Evolutionary conservation across 192 early-diverging fungal genomes (phyloP).

Genomic region (Umbelopsis sp.): DNA sequence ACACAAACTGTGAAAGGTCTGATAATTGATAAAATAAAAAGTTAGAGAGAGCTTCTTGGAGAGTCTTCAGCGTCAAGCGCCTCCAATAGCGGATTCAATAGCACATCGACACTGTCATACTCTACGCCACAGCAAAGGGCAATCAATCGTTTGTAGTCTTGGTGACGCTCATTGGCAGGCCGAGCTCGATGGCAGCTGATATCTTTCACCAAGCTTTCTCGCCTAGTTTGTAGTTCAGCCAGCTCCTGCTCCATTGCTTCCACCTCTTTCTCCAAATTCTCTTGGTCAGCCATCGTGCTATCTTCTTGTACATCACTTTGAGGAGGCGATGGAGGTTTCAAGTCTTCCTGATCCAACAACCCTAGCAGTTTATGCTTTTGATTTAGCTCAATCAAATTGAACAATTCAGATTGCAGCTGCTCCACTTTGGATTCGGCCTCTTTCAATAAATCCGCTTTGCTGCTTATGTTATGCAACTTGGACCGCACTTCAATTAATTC

Average conservation of each 20-base stretch:
- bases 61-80: slow-evolving; percentile 63
- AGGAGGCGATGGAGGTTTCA: background rate
- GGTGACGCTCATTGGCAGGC: slow-evolving; percentile 45
- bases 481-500: slow-evolving; percentile 40
- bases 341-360: slow-evolving; percentile 20
- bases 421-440: slow-evolving; percentile 35
- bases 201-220: slow-evolving; percentile 44
- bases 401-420: slow-evolving; percentile 30
- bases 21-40: background rate
- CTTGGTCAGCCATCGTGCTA: background rate
- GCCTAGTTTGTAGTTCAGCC: slow-evolving; percentile 25
- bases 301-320: no score
- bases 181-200: slow-evolving; percentile 46
- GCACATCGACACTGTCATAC: slow-evolving; percentile 61
- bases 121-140: slow-evolving; percentile 66
- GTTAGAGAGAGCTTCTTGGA: background rate
- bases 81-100: slow-evolving; percentile 59
- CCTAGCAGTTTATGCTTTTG: slow-evolving; percentile 40
- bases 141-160: slow-evolving; percentile 70
- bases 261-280: slow-evolving; percentile 37
- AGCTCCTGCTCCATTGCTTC: slow-evolving; percentile 25
- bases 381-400: slow-evolving; percentile 34
- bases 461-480: slow-evolving; percentile 29
- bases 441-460: slow-evolving; percentile 30
- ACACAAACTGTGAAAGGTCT: background rate